A percentile compares a stretch with the other conserved stretches of the same genome.
These are phyloP conservation scores for Durusdinium trenchii DNA, from an alignment of 73 alveolate species.

Conservation along the genomic window DNA sequence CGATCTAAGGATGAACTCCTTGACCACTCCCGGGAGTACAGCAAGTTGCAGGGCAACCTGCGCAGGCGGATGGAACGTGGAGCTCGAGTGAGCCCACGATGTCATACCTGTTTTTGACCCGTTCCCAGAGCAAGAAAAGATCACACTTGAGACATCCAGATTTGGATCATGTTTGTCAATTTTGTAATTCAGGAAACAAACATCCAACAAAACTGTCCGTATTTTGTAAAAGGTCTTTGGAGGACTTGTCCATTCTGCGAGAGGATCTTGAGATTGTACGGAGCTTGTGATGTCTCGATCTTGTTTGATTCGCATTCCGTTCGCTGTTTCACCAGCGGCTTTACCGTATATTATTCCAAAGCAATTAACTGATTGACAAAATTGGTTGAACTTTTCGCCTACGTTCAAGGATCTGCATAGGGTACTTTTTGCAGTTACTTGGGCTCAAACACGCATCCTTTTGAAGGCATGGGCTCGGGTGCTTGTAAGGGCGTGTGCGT, in stretches of 20 bases:
- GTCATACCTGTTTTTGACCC: not conserved
- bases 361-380: no score
- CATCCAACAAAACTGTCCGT: not conserved
- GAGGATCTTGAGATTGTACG: constrained; percentile 61
- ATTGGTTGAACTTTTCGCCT: no score
- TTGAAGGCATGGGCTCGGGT: constrained; percentile 61
- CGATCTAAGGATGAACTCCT: constrained; percentile 22
- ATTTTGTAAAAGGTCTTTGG: constrained; percentile 5
- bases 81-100: not conserved
- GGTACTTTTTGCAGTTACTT: no score
- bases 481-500: constrained; percentile 87
- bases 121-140: not conserved
- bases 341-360: no score
- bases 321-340: not conserved
- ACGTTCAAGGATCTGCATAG: no score
- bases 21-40: constrained; percentile 71
- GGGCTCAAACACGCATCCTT: no score
- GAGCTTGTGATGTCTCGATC: not conserved
- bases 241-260: constrained; percentile 49
- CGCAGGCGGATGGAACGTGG: constrained; percentile 40
- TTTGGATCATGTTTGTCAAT: not conserved
- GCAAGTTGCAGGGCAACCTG: constrained; percentile 72
- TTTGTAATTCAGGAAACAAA: no score
- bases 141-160: not conserved
- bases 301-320: not conserved